Percentiles rank a stretch among this genome's conserved stretches.
These are phyloP conservation scores for Solanum rostratum DNA, from an alignment of 257 asterid genomes.

Conservation along the genomic window DNA sequence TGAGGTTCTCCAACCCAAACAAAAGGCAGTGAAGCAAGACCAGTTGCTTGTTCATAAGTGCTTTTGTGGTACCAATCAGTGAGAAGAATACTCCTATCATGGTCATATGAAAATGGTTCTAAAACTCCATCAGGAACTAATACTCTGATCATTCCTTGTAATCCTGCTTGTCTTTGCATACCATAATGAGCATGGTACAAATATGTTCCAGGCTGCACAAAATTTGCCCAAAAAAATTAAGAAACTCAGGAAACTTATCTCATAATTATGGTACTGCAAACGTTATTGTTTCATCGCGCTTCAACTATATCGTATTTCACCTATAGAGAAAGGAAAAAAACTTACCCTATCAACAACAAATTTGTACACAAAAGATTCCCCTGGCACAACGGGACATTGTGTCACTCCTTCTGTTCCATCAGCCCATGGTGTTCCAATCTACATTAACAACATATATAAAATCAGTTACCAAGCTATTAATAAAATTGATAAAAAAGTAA, in stretches of 20 bases:
- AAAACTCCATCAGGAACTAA: constrained; percentile 40
- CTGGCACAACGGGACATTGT: constrained; percentile 81
- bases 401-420: constrained; percentile 97
- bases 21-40: constrained; percentile 60
- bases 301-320: neutral
- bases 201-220: constrained; percentile 74
- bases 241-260: neutral
- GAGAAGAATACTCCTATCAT: constrained; percentile 60
- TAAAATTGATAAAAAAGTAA: neutral
- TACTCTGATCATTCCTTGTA: constrained; percentile 62
- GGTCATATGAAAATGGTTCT: constrained; percentile 63
- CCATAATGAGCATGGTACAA: constrained; percentile 92
- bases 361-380: constrained; percentile 65
- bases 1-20: constrained; percentile 94
- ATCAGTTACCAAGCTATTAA: neutral
- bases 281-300: neutral
- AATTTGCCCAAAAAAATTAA: neutral
- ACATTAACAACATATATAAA: neutral
- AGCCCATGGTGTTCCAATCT: constrained; percentile 90
- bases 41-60: constrained; percentile 48
- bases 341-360: constrained; percentile 80
- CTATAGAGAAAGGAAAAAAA: neutral
- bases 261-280: neutral
- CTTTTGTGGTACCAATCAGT: constrained; percentile 79
- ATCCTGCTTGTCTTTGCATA: constrained; percentile 78